phyloP scores from a whole-genome alignment of 139 green algal genomes.

The Micromonas pusilla region DNA sequence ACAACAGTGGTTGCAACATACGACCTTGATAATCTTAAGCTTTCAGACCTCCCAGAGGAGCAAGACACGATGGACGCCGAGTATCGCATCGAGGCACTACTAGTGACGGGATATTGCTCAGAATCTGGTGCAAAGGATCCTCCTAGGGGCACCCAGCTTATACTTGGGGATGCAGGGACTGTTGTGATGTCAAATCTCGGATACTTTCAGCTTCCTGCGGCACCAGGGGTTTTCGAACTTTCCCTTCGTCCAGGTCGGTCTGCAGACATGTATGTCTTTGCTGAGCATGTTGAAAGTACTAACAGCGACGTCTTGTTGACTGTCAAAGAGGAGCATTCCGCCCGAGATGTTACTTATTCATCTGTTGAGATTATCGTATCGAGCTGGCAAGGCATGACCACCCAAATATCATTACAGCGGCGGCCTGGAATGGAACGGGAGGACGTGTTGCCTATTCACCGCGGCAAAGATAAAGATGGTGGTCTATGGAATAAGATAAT shows the following conservation, averaged over 20 bases:
- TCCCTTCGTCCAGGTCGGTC: not conserved
- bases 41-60: constrained; percentile 57
- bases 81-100: constrained; percentile 86
- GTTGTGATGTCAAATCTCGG: constrained; percentile 96
- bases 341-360: not conserved
- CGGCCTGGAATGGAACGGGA: constrained; percentile 9
- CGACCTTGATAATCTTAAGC: constrained; percentile 89
- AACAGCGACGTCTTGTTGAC: not conserved
- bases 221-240: constrained; percentile 6
- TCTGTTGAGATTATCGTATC: not conserved
- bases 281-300: not conserved
- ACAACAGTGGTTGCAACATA: constrained; percentile 53
- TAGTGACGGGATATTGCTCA: constrained; percentile 64
- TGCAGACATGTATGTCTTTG: not conserved
- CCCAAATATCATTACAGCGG: not conserved
- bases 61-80: constrained; percentile 49
- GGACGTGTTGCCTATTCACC: constrained; percentile 5
- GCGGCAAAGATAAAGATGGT: not conserved
- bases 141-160: constrained; percentile 83
- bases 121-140: constrained; percentile 31
- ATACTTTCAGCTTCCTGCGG: constrained; percentile 88
- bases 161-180: constrained; percentile 46
- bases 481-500: not conserved
- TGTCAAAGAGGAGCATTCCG: too few relatives aligned
- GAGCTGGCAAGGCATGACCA: not conserved